Percentiles rank a stretch among this genome's conserved stretches.
These are phyloP conservation scores for Rhodotorula diobovata DNA, from an alignment of 768 basidiomycete species.

Conservation along the genomic window DNA sequence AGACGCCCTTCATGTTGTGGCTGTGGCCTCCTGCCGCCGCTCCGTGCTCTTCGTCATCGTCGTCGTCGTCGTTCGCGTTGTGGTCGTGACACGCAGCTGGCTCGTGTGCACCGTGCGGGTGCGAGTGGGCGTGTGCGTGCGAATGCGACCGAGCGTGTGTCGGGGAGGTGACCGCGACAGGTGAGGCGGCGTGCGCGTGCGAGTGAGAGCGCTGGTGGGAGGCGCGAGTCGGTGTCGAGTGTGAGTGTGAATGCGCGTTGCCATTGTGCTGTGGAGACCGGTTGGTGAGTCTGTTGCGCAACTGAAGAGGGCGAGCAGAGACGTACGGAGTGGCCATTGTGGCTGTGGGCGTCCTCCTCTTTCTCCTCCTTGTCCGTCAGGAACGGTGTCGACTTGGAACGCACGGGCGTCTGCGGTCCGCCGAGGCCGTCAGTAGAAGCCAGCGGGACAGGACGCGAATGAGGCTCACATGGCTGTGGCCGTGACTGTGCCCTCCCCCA, in stretches of 20 bases:
- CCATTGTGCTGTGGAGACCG: slow-evolving; percentile 23
- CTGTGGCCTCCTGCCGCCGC: slow-evolving; percentile 57
- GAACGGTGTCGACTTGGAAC: slow-evolving; percentile 30
- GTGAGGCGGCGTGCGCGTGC: background rate
- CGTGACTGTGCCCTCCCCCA: slow-evolving; percentile 31
- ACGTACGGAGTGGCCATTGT: slow-evolving; percentile 22
- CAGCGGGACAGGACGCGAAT: background rate
- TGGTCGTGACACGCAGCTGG: slow-evolving; percentile 7
- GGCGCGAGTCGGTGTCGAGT: background rate
- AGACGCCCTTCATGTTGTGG: slow-evolving; percentile 97
- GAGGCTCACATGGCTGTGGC: slow-evolving; percentile 6
- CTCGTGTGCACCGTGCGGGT: background rate
- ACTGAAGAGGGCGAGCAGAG: too few species aligned
- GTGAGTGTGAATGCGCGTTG: background rate
- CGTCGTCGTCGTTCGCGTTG: slow-evolving; percentile 18
- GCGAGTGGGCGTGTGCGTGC: slow-evolving; percentile 14
- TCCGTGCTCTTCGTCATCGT: slow-evolving; percentile 36
- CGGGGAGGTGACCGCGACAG: background rate
- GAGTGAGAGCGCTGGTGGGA: background rate
- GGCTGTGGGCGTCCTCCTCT: slow-evolving; percentile 1
- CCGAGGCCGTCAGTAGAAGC: too few species aligned
- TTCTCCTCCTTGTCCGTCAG: slow-evolving; percentile 19
- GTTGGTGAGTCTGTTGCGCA: too few species aligned
- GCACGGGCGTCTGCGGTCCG: background rate
- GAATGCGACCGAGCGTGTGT: background rate